Base-by-base conservation (phyloP, 257 asterid genomes). In the Thymus mandschuricus region DNA sequence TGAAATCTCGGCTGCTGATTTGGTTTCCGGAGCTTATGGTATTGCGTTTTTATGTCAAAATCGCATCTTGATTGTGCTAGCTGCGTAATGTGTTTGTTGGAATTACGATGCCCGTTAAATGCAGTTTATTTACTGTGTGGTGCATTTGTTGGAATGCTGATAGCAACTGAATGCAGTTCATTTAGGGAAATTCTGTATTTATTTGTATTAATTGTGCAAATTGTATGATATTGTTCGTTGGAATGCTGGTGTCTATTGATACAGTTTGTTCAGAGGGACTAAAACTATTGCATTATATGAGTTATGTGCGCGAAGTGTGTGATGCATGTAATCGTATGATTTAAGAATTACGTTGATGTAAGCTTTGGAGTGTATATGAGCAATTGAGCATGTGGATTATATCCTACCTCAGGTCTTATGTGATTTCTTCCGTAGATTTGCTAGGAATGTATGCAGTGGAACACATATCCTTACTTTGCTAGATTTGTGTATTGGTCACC, bases 21-120 rank as follows among this genome's bases (percentile, higher is more conserved):
- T 94, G 88, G 96, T 89, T 15, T 89, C 97, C 58, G 97, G 97
- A 41, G 83, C 89, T 70, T 89, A 96, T 84, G 98, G 97, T 92
- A 67, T 58, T 46, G 51, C 51, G 51, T n/a, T 43, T 43, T 43
- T 43, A 9, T 43, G 48, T 43, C 48, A 33, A 33, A 43, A 43
- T 9, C 7, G 48, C 48, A 43, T 7, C 51, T 46, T 46, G 51
- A 11, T 46, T 46, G 51, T 46, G 11, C 51, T 10, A 0, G 2
- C 3, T 10, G 15, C 3, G 51, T 46, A n/a, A 46, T 46, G 31
- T 52, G 51, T 10, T 45, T 45, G 50, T 45, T 45, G 50, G 50
- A 45, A 45, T 10, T 11, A 8, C 10, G 50, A 13, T 27, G 35
- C 8, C 34, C 8, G 3, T 54, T 54, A 31, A 52, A 52, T 15